These are phyloP conservation scores for Pythium aristosporum DNA, from an alignment of 352 stramenopile species.

Conservation along the genomic window DNA sequence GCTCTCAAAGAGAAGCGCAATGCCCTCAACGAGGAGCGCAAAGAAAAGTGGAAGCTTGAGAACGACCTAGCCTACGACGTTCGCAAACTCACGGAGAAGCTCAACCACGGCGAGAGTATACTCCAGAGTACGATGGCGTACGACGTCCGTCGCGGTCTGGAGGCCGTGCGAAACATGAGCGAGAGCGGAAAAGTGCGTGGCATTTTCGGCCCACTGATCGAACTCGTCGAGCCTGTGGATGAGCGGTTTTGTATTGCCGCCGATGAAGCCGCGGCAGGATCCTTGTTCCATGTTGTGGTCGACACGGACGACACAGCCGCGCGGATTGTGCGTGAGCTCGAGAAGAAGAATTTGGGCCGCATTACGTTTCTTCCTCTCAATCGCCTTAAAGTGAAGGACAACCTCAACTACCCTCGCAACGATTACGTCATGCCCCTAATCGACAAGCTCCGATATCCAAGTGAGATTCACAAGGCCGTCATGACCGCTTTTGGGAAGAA, in stretches of 20 bases:
- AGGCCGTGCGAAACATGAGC: constrained; percentile 88
- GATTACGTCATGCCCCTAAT: constrained; percentile 85
- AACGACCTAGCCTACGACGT: constrained; percentile 78
- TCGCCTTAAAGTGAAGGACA: constrained; percentile 89
- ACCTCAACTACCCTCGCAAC: constrained; percentile 64
- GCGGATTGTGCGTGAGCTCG: constrained; percentile 93
- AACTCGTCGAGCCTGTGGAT: constrained; percentile 90
- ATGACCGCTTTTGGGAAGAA: constrained; percentile 97
- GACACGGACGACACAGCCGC: constrained; percentile 97
- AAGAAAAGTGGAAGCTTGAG: constrained; percentile 80
- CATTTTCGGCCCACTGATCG: constrained; percentile 96
- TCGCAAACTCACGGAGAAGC: constrained; percentile 65
- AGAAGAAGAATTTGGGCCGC: constrained; percentile 92
- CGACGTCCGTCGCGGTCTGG: constrained; percentile 81
- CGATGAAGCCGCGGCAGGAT: constrained; percentile 94
- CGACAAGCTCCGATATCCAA: constrained; percentile 82
- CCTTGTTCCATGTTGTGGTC: constrained; percentile 98
- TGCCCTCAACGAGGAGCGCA: constrained; percentile 70
- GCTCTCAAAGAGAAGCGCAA: constrained; percentile 84
- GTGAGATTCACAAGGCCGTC: constrained; percentile 91
- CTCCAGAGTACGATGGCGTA: constrained; percentile 86
- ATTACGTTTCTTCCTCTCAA: constrained; percentile 97
- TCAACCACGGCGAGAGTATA: constrained; percentile 70
- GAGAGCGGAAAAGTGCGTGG: constrained; percentile 63
- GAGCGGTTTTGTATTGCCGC: constrained; percentile 93